A percentile compares a stretch with the other conserved stretches of the same genome.
Conservation (phyloP, 305 asterid species). For the Andrographis paniculata region DNA sequence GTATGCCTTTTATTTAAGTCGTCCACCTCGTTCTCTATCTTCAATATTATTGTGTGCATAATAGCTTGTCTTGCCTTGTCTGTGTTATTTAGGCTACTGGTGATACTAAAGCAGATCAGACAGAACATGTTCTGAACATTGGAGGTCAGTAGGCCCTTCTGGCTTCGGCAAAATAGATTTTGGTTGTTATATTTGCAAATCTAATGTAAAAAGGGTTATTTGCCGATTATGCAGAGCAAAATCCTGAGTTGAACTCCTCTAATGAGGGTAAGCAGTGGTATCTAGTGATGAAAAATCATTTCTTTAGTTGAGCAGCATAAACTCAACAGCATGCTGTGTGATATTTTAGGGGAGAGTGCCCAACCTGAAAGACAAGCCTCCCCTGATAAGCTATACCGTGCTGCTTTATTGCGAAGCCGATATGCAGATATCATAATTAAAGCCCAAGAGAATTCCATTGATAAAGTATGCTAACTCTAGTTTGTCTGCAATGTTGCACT, state of each 20-base stretch:
- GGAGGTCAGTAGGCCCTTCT: constrained; percentile 26
- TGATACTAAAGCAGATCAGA: constrained; percentile 27
- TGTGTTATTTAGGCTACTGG: constrained; percentile 29
- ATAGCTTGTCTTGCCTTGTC: constrained; percentile 19
- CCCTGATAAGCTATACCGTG: constrained; percentile 80
- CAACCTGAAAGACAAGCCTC: constrained; percentile 70
- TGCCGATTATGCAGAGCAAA: constrained; percentile 36
- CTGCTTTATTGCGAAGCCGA: constrained; percentile 70
- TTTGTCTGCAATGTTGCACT: constrained; percentile 11
- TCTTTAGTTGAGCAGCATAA: constrained; percentile 39
- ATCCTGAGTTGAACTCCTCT: constrained; percentile 26
- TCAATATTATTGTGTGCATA: not conserved
- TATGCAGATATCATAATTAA: constrained; percentile 70
- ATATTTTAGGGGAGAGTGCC: constrained; percentile 65
- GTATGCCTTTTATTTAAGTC: constrained; percentile 19
- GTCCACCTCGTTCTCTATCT: not conserved
- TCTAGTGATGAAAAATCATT: constrained; percentile 39
- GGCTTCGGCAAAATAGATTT: not conserved
- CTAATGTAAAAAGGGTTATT: constrained; percentile 5
- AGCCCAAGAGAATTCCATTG: constrained; percentile 63
- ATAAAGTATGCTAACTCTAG: constrained; percentile 30
- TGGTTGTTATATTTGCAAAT: constrained; percentile 1
- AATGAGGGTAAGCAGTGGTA: constrained; percentile 71
- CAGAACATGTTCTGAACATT: constrained; percentile 21
- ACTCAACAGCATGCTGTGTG: constrained; percentile 52